Evolutionary conservation across 139 green algal species (phyloP), one percentile per base, ranked within the genome.

Genomic region (Asterochloris sp.): DNA sequence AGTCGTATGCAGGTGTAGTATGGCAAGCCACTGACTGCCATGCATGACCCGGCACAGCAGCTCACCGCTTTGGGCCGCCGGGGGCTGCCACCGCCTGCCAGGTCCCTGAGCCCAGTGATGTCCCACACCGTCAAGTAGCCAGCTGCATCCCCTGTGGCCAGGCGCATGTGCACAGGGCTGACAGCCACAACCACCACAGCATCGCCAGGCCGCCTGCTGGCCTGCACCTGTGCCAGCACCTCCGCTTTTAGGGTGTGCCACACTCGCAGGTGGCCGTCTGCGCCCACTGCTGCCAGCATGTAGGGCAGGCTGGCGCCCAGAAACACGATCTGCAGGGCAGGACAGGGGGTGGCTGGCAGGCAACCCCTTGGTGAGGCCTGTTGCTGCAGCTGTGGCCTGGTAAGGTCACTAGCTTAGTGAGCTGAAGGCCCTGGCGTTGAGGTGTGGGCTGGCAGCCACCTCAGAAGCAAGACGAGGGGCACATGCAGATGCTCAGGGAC

Each of bases 81-180:
- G 26, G 38, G 67, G 76, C 60, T 29, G 60, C 54, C 68, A n/a
- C 23, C 60, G 13, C 62, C 63, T 64, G 68, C 62, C 79, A 74
- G 67, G 38, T 24, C 26, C 26, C 16, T 26, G 23, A 62, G 29
- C 24, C 21, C 69, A 26, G 69, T 38, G 64, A 84, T 79, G 80
- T 38, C 13, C 27, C 84, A 67, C 63, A 88, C 84, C 83, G 90
- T 89, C 60, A 92, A 83, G 79, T 87, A 87, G 47, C 89, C 89
- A 23, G 79, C 85, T 54, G 83, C 86, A 69, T 92, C 89, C 0
- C 73, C 85, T 0, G 85, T 90, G 1, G 86, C 89, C 21, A 90
- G 80, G n/a, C 29, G 60, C 21, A 38, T 47, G 77, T 90, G 86
- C 19, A 28, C 71, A 24, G 75, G 74, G 28, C 87, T 54, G 38